A percentile compares a stretch with the other conserved stretches of the same genome.
These are phyloP conservation scores for Talaromyces liani DNA, from an alignment of 495 filamentous ascomycete species.

Conservation along the genomic window DNA sequence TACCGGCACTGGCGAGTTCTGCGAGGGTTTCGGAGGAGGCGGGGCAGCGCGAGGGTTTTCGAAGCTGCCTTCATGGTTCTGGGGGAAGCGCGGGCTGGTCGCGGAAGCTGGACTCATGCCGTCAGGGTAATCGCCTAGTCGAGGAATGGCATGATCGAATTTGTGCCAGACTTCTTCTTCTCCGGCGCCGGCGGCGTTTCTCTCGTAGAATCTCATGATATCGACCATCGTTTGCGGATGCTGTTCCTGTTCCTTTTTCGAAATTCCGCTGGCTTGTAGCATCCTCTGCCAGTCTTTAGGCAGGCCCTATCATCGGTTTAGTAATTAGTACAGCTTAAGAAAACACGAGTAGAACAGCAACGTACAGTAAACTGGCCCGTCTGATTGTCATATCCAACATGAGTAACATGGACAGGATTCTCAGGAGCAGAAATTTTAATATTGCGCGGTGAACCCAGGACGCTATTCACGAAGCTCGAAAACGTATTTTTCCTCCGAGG, in stretches of 20 bases:
- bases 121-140: constrained; percentile 40
- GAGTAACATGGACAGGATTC: constrained; percentile 95
- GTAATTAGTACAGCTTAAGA: not conserved
- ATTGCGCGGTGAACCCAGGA: constrained; percentile 82
- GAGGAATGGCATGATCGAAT: constrained; percentile 74
- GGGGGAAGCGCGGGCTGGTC: constrained; percentile 84
- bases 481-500: constrained; percentile 87
- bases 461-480: constrained; percentile 87
- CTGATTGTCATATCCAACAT: constrained; percentile 94
- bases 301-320: constrained; percentile 53
- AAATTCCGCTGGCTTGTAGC: constrained; percentile 91
- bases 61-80: constrained; percentile 87
- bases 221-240: constrained; percentile 92
- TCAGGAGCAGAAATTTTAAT: constrained; percentile 92
- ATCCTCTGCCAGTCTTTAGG: constrained; percentile 97
- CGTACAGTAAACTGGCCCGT: constrained; percentile 94
- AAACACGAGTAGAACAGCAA: constrained; percentile 14
- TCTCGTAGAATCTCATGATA: constrained; percentile 93
- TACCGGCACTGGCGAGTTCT: constrained; percentile 16
- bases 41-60: constrained; percentile 93
- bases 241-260: constrained; percentile 90
- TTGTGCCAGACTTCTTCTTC: constrained; percentile 93
- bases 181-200: constrained; percentile 69
- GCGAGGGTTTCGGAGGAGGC: constrained; percentile 62
- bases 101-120: constrained; percentile 56